These are phyloP conservation scores for Neurospora tetrasperma DNA, from an alignment of 495 filamentous ascomycete genomes.

Conservation along the genomic window DNA sequence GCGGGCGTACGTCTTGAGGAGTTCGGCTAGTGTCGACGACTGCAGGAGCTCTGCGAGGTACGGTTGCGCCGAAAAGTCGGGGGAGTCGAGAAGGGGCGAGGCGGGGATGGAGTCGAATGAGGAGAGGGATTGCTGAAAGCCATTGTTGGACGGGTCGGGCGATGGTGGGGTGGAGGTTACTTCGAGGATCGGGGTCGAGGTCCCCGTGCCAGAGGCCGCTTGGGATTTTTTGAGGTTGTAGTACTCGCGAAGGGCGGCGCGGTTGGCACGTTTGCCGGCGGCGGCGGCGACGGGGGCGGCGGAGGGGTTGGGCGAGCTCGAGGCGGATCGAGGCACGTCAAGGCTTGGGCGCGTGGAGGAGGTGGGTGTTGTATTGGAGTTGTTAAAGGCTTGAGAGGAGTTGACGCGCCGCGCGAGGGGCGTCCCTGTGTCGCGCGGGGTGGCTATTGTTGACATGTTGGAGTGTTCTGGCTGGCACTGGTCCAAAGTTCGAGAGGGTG, in stretches of 20 bases:
- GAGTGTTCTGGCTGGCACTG: neutral
- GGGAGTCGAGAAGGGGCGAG: conserved; percentile 43
- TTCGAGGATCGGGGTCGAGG: conserved; percentile 28
- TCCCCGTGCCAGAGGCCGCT: conserved; percentile 1
- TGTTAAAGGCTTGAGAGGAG: conserved; percentile 28
- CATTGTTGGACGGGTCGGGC: conserved; percentile 17
- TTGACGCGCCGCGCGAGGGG: conserved; percentile 29
- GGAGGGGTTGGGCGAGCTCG: conserved; percentile 42
- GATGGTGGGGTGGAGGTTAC: conserved; percentile 21
- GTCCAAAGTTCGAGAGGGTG: neutral
- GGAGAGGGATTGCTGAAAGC: conserved; percentile 15
- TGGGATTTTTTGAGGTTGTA: conserved; percentile 63
- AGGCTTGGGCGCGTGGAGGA: conserved; percentile 68
- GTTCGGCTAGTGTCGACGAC: conserved; percentile 51
- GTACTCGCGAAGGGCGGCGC: conserved; percentile 84
- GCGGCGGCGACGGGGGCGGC: conserved; percentile 29
- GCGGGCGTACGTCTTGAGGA: conserved; percentile 53
- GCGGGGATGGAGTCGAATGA: conserved; percentile 25
- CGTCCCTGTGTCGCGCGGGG: conserved; percentile 47
- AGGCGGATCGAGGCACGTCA: conserved; percentile 47
- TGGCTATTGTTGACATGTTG: conserved; percentile 68
- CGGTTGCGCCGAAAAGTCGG: conserved; percentile 42
- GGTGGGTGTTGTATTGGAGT: conserved; percentile 38
- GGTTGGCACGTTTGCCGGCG: conserved; percentile 35
- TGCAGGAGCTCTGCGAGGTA: conserved; percentile 58